Base-by-base conservation (phyloP, 331 rosid species). In the Spiraea crenata region DNA sequence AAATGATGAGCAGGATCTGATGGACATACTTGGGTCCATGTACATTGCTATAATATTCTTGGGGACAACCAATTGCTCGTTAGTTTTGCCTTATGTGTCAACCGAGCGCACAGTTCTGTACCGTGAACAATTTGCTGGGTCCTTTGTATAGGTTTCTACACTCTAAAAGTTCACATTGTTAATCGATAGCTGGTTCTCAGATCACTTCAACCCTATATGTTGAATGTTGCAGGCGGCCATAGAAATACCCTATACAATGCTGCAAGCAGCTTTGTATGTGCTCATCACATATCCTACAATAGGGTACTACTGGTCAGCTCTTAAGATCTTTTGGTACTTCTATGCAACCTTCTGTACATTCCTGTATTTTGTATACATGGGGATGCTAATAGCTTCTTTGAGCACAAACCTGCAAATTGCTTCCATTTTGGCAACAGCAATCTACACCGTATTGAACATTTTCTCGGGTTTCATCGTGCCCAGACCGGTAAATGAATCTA, bases 391-490 rank as follows among this genome's bases (percentile, higher is more conserved):
- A 31, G 85, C 85, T 70, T 79, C 98, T 16, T 4, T 92, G 69
- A 90, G 93, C 78, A 37, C 76, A 75, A 85, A 82, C 82, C 69
- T 82, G 16, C 88, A 88, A 20, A 25, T 90, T 77, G 97, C 98
- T 76, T 74, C 85, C 1, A 81, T 90, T 46, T 34, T 90, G 83
- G 82, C 96, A 48, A 63, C 90, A 31, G 88, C 93, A 69, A 37
- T 84, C 81, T 92, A 88, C 89, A 90, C 96, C 81, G 73, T 92
- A 70, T 76, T 92, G 79, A 92, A 90, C 76, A 87, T 92, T 72
- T 92, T 92, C 73, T 77, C 97, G 11, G 98, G 98, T 71, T 92
- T 80, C 75, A 90, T 92, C 74, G 75, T 92, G 78, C 98, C 98
- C 0, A 88, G 85, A 76, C 97, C 96, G 73, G 98, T 92, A 85